A percentile compares a stretch with the other conserved stretches of the same genome.
Evolutionary conservation across 163 green algal genomes (phyloP).

Genomic region (Trebouxiophyceae sp.): DNA sequence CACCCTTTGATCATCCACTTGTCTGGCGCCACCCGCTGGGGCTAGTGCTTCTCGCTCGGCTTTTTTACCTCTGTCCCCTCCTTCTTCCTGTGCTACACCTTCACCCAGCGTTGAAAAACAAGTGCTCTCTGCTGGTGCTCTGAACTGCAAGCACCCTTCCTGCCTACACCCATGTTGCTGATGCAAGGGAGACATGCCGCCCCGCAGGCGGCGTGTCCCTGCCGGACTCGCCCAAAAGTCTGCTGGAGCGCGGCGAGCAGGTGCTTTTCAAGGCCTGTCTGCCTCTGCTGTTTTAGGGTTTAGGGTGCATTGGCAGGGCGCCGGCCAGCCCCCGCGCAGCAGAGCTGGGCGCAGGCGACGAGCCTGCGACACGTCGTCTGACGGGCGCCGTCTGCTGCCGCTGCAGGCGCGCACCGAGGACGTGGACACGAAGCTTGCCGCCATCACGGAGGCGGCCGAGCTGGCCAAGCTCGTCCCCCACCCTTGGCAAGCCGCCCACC

Average conservation of each 20-base stretch:
- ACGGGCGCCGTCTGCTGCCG: too few relatives aligned
- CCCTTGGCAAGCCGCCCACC: conserved; percentile 8
- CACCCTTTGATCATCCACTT: conserved; percentile 20
- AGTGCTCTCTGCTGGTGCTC: too few relatives aligned
- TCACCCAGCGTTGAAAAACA: too few relatives aligned
- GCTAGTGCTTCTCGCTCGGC: conserved; percentile 14
- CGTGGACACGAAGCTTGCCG: conserved; percentile 37
- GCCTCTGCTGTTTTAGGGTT: neutral
- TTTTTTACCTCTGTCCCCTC: conserved; percentile 19
- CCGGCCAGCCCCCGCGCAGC: too few relatives aligned
- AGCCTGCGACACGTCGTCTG: too few relatives aligned
- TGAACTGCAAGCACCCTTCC: too few relatives aligned
- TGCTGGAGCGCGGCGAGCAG: conserved; percentile 19
- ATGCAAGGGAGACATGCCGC: too few relatives aligned
- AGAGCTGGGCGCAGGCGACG: too few relatives aligned
- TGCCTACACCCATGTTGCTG: too few relatives aligned
- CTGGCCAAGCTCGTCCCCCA: conserved; percentile 1
- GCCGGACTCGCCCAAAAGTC: conserved; percentile 21
- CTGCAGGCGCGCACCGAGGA: conserved; percentile 18
- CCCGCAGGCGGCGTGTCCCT: conserved; percentile 20
- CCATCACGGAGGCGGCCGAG: conserved; percentile 15
- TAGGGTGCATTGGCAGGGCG: too few relatives aligned
- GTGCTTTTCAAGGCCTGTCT: too few relatives aligned
- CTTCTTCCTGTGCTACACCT: conserved; percentile 10
- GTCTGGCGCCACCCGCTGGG: conserved; percentile 6